Conservation (phyloP, 2,329 filamentous ascomycete species). For the Amphichorda felina region DNA sequence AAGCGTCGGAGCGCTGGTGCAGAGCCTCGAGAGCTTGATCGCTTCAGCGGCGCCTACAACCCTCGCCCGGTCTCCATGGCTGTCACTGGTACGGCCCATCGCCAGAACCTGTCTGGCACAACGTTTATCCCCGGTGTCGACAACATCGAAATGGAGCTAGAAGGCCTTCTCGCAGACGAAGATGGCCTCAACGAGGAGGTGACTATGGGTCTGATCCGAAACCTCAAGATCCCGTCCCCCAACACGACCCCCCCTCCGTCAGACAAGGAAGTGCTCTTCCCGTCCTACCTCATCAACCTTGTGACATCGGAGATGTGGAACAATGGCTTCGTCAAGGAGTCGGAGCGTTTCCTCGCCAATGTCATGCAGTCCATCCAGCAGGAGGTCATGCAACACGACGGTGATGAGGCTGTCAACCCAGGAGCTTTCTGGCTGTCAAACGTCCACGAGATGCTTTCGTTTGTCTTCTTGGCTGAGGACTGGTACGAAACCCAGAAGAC, state of each 20-base stretch:
- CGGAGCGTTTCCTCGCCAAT: slow-evolving; percentile 94
- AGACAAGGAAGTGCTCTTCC: slow-evolving; percentile 98
- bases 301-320: slow-evolving; percentile 99
- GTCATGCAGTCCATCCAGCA: slow-evolving; percentile 99
- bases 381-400: slow-evolving; percentile 98
- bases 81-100: slow-evolving; percentile 53
- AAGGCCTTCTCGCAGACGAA: slow-evolving; percentile 87
- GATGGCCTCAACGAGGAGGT: slow-evolving; percentile 95
- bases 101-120: slow-evolving; percentile 61
- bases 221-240: slow-evolving; percentile 89
- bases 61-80: slow-evolving; percentile 96
- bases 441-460: slow-evolving; percentile 98
- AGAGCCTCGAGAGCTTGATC: slow-evolving; percentile 74
- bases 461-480: slow-evolving; percentile 96
- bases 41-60: slow-evolving; percentile 87
- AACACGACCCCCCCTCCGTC: slow-evolving; percentile 80
- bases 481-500: slow-evolving; percentile 99
- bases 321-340: slow-evolving; percentile 99
- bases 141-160: slow-evolving; percentile 89
- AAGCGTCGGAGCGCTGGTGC: slow-evolving; percentile 87
- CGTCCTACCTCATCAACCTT: slow-evolving; percentile 95
- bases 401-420: slow-evolving; percentile 92
- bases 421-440: slow-evolving; percentile 99
- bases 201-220: slow-evolving; percentile 88
- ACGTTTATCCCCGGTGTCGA: slow-evolving; percentile 74